These are phyloP conservation scores for Candida coquimbonensis DNA, from an alignment of 805 yeast species.

Conservation along the genomic window DNA sequence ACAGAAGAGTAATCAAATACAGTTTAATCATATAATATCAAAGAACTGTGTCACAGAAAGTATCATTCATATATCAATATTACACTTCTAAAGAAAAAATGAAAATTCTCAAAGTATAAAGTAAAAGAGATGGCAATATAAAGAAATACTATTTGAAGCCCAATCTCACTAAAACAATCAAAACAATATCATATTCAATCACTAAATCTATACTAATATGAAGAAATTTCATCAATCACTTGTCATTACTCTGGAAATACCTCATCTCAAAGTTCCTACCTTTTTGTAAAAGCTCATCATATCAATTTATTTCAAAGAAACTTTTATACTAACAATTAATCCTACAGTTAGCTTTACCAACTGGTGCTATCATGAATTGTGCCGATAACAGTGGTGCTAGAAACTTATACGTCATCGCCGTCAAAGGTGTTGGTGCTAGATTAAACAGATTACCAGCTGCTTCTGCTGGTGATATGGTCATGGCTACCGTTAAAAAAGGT, in stretches of 20 bases:
- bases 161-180: too few species aligned
- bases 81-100: background rate
- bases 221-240: too few species aligned
- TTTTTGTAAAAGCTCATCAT: background rate
- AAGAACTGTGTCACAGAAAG: too few species aligned
- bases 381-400: conserved; percentile 99
- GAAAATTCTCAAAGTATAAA: background rate
- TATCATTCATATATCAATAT: too few species aligned
- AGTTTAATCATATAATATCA: background rate
- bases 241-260: too few species aligned
- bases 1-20: too few species aligned
- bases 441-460: conserved; percentile 99
- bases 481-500: conserved; percentile 99
- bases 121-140: background rate
- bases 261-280: background rate
- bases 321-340: conserved; percentile 9
- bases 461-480: conserved; percentile 99
- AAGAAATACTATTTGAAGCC: background rate
- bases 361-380: conserved; percentile 99
- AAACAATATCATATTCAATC: background rate
- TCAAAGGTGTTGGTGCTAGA: conserved; percentile 99
- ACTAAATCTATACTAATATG: too few species aligned
- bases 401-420: conserved; percentile 97
- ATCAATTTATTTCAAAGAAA: background rate
- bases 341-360: conserved; percentile 92